Evolutionary conservation across 2,329 filamentous ascomycete genomes (phyloP).

Genomic region (Aspergillus sclerotialis): DNA sequence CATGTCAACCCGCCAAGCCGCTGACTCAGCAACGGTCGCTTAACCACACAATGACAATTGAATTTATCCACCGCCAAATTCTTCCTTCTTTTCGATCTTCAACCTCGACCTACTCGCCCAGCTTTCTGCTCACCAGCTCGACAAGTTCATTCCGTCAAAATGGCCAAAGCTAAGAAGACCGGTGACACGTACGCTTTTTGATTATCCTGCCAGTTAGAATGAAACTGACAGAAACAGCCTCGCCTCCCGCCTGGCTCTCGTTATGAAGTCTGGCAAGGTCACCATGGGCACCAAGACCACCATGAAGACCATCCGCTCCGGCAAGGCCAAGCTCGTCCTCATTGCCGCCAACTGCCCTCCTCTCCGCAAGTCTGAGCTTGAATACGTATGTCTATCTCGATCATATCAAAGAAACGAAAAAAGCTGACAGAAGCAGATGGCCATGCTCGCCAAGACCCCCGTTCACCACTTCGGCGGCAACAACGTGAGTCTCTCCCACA

Average conservation of each 20-base stretch:
- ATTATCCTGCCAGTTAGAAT: constrained; percentile 2
- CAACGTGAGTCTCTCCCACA: constrained; percentile 72
- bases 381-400: constrained; percentile 57
- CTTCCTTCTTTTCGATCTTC: no score
- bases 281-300: constrained; percentile 84
- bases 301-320: constrained; percentile 82
- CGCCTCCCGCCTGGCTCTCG: constrained; percentile 63
- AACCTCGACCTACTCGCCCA: no score
- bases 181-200: neutral
- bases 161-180: neutral
- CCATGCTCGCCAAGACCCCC: constrained; percentile 85
- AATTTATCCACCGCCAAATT: no score
- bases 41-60: no score
- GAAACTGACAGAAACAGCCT: constrained; percentile 58
- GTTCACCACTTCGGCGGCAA: constrained; percentile 98
- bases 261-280: constrained; percentile 62
- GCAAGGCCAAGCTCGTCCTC: constrained; percentile 98
- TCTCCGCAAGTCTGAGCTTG: constrained; percentile 94
- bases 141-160: neutral
- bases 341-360: constrained; percentile 94
- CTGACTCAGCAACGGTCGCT: no score
- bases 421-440: constrained; percentile 15
- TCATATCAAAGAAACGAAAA: neutral
- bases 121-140: no score
- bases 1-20: no score